Percentiles rank a stretch among this genome's conserved stretches.
phyloP scores from a whole-genome alignment of 2,329 filamentous ascomycete genomes.

The Fusarium pseudocircinatum region DNA sequence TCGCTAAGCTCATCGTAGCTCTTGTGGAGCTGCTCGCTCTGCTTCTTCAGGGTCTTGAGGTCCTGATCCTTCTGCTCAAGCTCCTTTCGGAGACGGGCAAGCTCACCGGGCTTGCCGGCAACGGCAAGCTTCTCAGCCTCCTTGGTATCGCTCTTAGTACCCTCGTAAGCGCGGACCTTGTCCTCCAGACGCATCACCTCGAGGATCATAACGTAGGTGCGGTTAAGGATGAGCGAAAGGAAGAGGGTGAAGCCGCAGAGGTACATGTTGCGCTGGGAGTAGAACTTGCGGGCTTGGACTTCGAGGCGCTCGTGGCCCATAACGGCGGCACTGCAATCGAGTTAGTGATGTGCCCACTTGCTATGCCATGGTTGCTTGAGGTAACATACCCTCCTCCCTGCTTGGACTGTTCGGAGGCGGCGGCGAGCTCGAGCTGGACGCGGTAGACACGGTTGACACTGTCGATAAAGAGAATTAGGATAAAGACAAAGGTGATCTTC shows the following conservation, averaged over 20 bases:
- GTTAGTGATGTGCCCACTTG: slow-evolving; percentile 33
- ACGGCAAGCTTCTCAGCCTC: slow-evolving; percentile 76
- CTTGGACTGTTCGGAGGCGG: slow-evolving; percentile 68
- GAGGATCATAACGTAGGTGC: slow-evolving; percentile 97
- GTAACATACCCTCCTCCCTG: slow-evolving; percentile 58
- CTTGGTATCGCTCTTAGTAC: slow-evolving; percentile 65
- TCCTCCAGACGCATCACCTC: slow-evolving; percentile 92
- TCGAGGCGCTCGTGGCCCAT: slow-evolving; percentile 96
- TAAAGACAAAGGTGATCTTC: slow-evolving; percentile 99
- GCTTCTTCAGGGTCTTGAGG: slow-evolving; percentile 90
- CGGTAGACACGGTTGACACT: slow-evolving; percentile 96
- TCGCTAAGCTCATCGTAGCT: slow-evolving; percentile 91
- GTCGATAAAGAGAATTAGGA: slow-evolving; percentile 96
- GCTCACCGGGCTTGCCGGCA: slow-evolving; percentile 79
- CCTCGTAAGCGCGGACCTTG: slow-evolving; percentile 83
- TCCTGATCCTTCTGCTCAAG: slow-evolving; percentile 84
- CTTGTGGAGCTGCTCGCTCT: slow-evolving; percentile 81
- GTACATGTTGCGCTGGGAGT: slow-evolving; percentile 99
- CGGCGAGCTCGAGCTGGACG: slow-evolving; percentile 87
- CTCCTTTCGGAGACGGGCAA: slow-evolving; percentile 74
- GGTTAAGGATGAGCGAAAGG: slow-evolving; percentile 98
- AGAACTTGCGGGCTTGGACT: slow-evolving; percentile 99
- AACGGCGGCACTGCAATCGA: slow-evolving; percentile 64
- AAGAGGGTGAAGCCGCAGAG: slow-evolving; percentile 99
- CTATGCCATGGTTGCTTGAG: not conserved